phyloP scores from a whole-genome alignment of 139 green algal species.

The Chlamydomonas schloesseri region DNA sequence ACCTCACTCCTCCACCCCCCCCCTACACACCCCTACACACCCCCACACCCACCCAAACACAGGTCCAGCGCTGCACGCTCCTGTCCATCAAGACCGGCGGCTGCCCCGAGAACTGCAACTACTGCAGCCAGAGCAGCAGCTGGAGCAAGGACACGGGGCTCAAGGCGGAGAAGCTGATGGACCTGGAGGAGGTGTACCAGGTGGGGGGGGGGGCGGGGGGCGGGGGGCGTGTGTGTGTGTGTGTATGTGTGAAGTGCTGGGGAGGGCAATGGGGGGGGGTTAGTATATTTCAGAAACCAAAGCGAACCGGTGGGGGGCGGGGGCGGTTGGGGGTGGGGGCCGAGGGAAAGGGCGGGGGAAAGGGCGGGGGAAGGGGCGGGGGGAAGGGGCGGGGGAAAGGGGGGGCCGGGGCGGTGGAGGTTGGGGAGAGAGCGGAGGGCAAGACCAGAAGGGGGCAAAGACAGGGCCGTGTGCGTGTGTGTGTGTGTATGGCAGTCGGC shows the following conservation, averaged over 20 bases:
- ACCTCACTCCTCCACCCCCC: no score
- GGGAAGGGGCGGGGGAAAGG: no score
- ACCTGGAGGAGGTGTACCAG: conserved; percentile 92
- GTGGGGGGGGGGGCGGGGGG: conserved; percentile 32
- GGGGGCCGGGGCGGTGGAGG: no score
- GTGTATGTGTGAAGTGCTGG: no score
- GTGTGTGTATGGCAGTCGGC: no score
- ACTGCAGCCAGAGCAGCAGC: conserved; percentile 81
- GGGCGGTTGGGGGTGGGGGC: not conserved
- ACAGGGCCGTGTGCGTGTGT: no score
- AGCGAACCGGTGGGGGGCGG: not conserved
- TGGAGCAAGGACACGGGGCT: conserved; percentile 88
- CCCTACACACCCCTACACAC: no score
- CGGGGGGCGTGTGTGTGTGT: not conserved
- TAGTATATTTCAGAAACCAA: no score
- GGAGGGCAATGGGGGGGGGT: not conserved
- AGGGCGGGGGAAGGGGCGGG: not conserved
- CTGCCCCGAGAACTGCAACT: conserved; percentile 98
- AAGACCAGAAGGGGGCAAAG: no score
- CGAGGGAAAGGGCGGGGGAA: no score
- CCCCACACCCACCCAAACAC: not conserved
- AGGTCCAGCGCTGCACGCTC: conserved; percentile 98
- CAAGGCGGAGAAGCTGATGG: conserved; percentile 96
- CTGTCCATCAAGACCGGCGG: conserved; percentile 98
- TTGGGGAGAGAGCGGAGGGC: no score